phyloP scores from a whole-genome alignment of 169 alveolate genomes.

The Ichthyophthirius multifiliis region DNA sequence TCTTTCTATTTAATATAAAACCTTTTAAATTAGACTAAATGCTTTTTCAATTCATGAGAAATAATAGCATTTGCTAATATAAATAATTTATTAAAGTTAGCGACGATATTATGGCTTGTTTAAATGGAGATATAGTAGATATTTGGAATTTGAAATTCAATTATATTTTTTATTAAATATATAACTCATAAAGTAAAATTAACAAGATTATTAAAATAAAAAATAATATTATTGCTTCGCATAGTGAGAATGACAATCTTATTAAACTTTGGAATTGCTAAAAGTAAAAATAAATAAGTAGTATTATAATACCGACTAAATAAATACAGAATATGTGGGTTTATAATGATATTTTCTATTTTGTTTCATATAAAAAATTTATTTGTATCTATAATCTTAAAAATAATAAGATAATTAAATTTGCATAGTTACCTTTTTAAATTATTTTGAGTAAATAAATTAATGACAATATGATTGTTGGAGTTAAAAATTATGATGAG shows the following conservation, averaged over 20 bases:
- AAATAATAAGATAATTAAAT: neutral
- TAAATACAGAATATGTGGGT: neutral
- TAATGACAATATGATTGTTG: neutral
- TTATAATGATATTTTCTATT: neutral
- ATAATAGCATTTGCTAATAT: neutral
- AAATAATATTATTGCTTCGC: neutral
- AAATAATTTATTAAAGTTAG: neutral
- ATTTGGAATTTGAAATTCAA: neutral
- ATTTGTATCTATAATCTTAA: neutral
- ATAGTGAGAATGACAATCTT: neutral
- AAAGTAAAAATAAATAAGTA: neutral
- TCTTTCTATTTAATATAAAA: neutral
- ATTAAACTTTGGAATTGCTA: neutral
- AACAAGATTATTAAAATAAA: neutral
- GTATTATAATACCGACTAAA: neutral
- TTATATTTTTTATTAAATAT: neutral
- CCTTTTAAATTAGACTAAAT: neutral
- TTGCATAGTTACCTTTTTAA: neutral
- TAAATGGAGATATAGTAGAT: neutral
- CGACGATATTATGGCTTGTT: neutral
- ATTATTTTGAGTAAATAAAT: neutral
- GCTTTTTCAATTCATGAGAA: neutral
- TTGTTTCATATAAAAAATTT: neutral
- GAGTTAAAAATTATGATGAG: neutral
- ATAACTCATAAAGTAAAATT: neutral